phyloP scores from a whole-genome alignment of 805 yeast species.

The Dipodascus geniculatus region DNA sequence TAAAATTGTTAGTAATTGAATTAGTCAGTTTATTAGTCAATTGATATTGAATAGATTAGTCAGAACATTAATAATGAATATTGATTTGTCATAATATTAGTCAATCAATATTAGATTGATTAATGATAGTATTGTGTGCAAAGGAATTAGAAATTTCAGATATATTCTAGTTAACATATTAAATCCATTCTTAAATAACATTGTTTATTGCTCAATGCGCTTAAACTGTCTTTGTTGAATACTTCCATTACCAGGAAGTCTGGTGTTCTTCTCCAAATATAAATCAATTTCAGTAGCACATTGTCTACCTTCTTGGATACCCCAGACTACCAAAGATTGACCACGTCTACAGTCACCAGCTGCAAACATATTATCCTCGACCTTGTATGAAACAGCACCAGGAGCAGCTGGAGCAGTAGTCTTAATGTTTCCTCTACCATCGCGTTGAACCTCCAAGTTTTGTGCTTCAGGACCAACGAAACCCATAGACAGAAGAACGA shows the following conservation, averaged over 20 bases:
- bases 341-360: conserved; percentile 99
- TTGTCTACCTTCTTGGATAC: conserved; percentile 98
- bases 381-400: conserved; percentile 46
- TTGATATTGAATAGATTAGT: no score
- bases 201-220: not conserved
- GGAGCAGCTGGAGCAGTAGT: conserved; percentile 45
- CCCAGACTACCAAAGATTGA: conserved; percentile 97
- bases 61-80: no score
- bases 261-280: conserved; percentile 63
- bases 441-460: conserved; percentile 50
- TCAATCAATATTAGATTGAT: no score
- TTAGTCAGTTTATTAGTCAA: no score
- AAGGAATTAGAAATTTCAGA: not conserved
- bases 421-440: conserved; percentile 74
- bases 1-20: no score
- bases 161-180: not conserved
- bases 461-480: conserved; percentile 92
- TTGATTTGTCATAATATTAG: no score
- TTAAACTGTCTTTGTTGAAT: conserved; percentile 67
- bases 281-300: conserved; percentile 91
- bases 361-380: conserved; percentile 67
- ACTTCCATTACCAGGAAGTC: conserved; percentile 90
- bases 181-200: no score
- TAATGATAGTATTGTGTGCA: not conserved
- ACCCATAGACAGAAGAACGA: conserved; percentile 92